Conservation (phyloP, 306 rosid species). For the Cucurbita argyrosperma region DNA sequence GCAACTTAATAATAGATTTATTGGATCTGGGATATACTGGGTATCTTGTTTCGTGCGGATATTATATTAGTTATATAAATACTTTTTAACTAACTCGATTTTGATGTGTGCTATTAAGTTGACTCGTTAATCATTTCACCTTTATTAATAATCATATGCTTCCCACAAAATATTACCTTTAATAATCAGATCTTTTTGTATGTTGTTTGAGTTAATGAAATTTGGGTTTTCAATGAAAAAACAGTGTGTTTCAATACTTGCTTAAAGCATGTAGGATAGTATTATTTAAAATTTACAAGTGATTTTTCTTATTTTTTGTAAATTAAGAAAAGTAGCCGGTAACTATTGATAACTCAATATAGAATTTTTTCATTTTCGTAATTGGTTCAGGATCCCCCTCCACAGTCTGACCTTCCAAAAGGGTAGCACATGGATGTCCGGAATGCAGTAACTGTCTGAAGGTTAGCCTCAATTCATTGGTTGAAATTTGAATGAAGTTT, state of each 20-base stretch:
- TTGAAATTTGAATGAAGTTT: slow-evolving; percentile 7
- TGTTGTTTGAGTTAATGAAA: background rate
- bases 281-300: background rate
- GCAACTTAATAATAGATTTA: background rate
- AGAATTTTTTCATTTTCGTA: background rate
- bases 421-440: slow-evolving; percentile 43
- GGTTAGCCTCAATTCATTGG: slow-evolving; percentile 20
- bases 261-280: background rate
- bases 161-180: background rate
- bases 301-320: background rate
- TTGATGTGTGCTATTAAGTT: background rate
- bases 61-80: background rate
- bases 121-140: background rate
- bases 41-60: background rate
- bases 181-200: background rate
- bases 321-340: background rate
- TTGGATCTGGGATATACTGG: background rate
- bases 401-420: slow-evolving; percentile 35
- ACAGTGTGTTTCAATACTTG: background rate
- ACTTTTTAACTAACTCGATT: background rate
- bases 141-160: background rate
- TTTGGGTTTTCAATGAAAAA: background rate
- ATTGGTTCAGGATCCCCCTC: slow-evolving; percentile 23
- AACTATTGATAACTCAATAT: background rate
- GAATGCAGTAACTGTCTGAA: slow-evolving; percentile 48